Conservation (phyloP, 2,329 filamentous ascomycete species). For the Emergomyces orientalis region DNA sequence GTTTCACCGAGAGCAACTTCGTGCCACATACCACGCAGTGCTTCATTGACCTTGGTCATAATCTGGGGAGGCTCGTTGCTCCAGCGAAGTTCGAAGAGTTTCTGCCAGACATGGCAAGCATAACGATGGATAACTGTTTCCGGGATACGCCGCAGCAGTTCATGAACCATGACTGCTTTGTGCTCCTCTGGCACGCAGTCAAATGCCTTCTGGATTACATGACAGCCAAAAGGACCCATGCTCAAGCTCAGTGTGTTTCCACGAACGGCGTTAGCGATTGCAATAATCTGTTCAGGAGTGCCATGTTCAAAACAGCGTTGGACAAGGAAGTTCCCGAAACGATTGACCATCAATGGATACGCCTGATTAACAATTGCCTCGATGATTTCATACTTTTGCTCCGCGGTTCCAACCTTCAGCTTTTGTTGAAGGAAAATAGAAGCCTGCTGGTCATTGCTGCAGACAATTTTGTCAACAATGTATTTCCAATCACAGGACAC, state of each 20-base stretch:
- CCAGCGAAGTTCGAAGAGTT: slow-evolving; percentile 96
- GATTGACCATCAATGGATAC: slow-evolving; percentile 94
- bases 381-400: slow-evolving; percentile 96
- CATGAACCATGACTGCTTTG: slow-evolving; percentile 98
- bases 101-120: slow-evolving; percentile 98
- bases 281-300: slow-evolving; percentile 84
- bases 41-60: slow-evolving; percentile 97
- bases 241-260: slow-evolving; percentile 89
- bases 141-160: slow-evolving; percentile 85
- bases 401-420: slow-evolving; percentile 86
- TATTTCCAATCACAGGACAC: slow-evolving; percentile 99
- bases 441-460: slow-evolving; percentile 97
- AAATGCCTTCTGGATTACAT: slow-evolving; percentile 97
- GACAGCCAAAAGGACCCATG: slow-evolving; percentile 97
- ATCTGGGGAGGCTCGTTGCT: slow-evolving; percentile 89
- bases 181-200: slow-evolving; percentile 96
- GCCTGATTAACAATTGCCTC: slow-evolving; percentile 92
- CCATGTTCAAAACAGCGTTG: slow-evolving; percentile 99
- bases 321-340: slow-evolving; percentile 96
- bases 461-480: slow-evolving; percentile 98
- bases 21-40: slow-evolving; percentile 94
- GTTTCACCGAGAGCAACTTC: slow-evolving; percentile 96
- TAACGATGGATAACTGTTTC: slow-evolving; percentile 98
- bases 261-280: slow-evolving; percentile 87
- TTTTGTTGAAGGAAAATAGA: slow-evolving; percentile 99